Evolutionary conservation across 306 rosid genomes (phyloP).

Genomic region (Crotalaria pallida): DNA sequence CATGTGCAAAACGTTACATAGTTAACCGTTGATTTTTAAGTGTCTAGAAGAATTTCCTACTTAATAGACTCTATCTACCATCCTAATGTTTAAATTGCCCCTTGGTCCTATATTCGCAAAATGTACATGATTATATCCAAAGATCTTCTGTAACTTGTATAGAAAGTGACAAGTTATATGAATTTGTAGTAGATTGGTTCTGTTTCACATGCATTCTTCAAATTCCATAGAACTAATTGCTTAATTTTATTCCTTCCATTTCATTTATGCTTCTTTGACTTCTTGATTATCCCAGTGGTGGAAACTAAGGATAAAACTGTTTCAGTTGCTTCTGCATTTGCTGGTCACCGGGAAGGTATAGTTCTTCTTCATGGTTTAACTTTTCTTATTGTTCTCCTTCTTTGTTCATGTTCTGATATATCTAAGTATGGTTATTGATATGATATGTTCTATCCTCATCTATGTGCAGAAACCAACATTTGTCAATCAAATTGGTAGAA

Average conservation of each 20-base stretch:
- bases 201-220: background rate
- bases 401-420: no score
- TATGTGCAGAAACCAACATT: no score
- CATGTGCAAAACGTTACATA: no score
- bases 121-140: background rate
- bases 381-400: background rate
- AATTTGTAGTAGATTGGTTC: background rate
- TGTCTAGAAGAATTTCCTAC: no score
- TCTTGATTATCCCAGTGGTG: slow-evolving; percentile 37
- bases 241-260: background rate
- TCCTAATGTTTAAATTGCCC: background rate
- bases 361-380: background rate
- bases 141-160: background rate
- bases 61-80: no score
- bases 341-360: slow-evolving; percentile 89
- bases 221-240: background rate
- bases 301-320: slow-evolving; percentile 65
- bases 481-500: no score
- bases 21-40: no score
- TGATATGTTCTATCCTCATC: no score
- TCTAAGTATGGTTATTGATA: no score
- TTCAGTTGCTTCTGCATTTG: no score
- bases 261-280: background rate
- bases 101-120: background rate
- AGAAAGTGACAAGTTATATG: no score